Percentiles rank a stretch among this genome's conserved stretches.
phyloP scores from a whole-genome alignment of 148 eudicot species.

The Rhododendron mucronatum region DNA sequence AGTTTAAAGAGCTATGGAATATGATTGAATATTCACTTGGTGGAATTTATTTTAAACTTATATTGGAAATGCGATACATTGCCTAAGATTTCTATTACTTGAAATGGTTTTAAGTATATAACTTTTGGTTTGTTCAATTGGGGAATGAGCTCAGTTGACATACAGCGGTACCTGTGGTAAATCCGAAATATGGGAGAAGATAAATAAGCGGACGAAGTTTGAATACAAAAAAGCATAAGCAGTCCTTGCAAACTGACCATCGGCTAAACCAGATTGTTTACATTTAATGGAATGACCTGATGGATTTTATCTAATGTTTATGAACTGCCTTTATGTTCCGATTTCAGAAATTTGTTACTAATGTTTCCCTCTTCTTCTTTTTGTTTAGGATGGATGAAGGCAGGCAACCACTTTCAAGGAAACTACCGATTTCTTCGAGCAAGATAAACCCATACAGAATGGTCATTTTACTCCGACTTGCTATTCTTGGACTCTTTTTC shows the following conservation, averaged over 20 bases:
- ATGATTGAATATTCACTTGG: too few relatives aligned
- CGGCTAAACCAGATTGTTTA: background rate
- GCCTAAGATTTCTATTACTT: too few relatives aligned
- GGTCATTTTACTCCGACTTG: slow-evolving; percentile 72
- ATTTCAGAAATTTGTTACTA: background rate
- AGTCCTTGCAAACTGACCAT: background rate
- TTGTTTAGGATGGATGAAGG: slow-evolving; percentile 93
- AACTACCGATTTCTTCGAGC: slow-evolving; percentile 87
- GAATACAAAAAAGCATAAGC: background rate
- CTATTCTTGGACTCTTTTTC: slow-evolving; percentile 72
- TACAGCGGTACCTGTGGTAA: background rate
- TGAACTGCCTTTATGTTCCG: background rate
- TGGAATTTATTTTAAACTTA: too few relatives aligned
- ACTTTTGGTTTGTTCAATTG: background rate
- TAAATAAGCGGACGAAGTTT: background rate
- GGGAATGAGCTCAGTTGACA: background rate
- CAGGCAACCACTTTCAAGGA: slow-evolving; percentile 95
- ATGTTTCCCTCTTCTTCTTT: background rate
- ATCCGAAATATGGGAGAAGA: background rate
- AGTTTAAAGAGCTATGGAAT: too few relatives aligned
- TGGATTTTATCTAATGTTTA: background rate
- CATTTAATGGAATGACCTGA: background rate
- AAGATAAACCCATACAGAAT: slow-evolving; percentile 91
- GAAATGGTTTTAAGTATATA: too few relatives aligned
- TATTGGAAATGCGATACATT: too few relatives aligned